Evolutionary conservation across 2,329 filamentous ascomycete species (phyloP).

Genomic region (Ophioceras dolichostomum): DNA sequence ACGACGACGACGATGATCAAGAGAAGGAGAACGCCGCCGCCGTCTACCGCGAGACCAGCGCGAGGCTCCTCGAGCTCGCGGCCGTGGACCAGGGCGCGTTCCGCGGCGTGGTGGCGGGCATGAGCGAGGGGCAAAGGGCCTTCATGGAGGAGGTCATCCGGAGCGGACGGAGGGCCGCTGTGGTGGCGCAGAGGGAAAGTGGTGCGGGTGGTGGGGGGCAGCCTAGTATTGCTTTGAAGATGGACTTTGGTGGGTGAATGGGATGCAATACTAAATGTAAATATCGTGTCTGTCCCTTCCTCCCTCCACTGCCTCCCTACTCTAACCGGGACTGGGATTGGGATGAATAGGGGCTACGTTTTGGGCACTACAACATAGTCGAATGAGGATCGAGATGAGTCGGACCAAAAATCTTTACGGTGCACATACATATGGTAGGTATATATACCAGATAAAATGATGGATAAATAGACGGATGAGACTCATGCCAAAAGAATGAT

Average conservation of each 20-base stretch:
- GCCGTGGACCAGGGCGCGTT: conserved; percentile 63
- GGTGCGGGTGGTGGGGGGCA: conserved; percentile 30
- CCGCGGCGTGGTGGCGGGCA: conserved; percentile 55
- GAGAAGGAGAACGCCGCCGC: conserved; percentile 7
- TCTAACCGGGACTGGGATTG: too few relatives aligned
- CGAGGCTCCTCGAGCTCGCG: conserved; percentile 68
- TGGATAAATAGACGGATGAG: too few relatives aligned
- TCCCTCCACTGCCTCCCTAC: too few relatives aligned
- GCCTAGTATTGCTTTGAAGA: conserved; percentile 86
- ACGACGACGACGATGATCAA: not conserved
- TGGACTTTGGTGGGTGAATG: conserved; percentile 66
- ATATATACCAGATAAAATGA: too few relatives aligned
- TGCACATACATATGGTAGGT: too few relatives aligned
- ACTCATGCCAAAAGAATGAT: too few relatives aligned
- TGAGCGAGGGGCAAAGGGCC: conserved; percentile 57
- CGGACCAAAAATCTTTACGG: too few relatives aligned
- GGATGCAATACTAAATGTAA: too few relatives aligned
- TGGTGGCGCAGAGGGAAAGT: conserved; percentile 11
- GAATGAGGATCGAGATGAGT: too few relatives aligned
- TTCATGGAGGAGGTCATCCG: conserved; percentile 76
- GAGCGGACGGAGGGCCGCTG: conserved; percentile 39
- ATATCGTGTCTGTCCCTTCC: too few relatives aligned
- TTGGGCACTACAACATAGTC: too few relatives aligned
- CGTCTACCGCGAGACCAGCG: conserved; percentile 61
- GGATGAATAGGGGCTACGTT: too few relatives aligned